Percentiles rank a stretch among this genome's conserved stretches.
Evolutionary conservation across 169 alveolate species (phyloP).

Genomic region (Fabrea salina): DNA sequence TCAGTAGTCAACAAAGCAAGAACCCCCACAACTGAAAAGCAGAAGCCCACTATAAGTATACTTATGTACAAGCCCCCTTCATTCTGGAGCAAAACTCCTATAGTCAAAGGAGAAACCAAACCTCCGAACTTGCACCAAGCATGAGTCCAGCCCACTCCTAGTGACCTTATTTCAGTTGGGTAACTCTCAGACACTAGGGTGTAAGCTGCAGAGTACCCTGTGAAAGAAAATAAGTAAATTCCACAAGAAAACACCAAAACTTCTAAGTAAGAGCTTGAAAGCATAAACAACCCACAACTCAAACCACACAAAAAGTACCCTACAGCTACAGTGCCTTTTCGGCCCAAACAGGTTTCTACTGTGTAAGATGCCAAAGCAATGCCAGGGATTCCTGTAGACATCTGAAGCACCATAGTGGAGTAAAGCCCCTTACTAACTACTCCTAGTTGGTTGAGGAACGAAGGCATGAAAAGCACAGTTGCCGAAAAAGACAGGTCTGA

Average conservation of each 20-base stretch:
- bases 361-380: neutral
- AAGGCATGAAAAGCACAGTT: neutral
- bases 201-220: neutral
- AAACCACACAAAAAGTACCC: neutral
- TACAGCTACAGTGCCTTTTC: slow-evolving; percentile 4
- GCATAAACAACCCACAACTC: neutral
- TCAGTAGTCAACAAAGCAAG: too few species aligned
- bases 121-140: slow-evolving; percentile 18
- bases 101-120: neutral
- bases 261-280: neutral
- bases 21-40: too few species aligned
- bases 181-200: neutral
- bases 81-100: neutral
- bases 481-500: neutral
- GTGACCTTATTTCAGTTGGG: slow-evolving; percentile 4
- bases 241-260: neutral
- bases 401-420: neutral
- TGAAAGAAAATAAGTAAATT: neutral
- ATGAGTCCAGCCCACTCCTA: slow-evolving; percentile 18
- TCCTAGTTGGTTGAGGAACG: neutral
- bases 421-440: neutral
- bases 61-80: neutral
- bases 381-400: slow-evolving; percentile 21
- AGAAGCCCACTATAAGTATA: too few species aligned
- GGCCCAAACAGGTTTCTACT: slow-evolving; percentile 12